Evolutionary conservation across 495 filamentous ascomycete species (phyloP), one percentile per base, ranked within the genome.

Genomic region (Chaetomium cochliodes): DNA sequence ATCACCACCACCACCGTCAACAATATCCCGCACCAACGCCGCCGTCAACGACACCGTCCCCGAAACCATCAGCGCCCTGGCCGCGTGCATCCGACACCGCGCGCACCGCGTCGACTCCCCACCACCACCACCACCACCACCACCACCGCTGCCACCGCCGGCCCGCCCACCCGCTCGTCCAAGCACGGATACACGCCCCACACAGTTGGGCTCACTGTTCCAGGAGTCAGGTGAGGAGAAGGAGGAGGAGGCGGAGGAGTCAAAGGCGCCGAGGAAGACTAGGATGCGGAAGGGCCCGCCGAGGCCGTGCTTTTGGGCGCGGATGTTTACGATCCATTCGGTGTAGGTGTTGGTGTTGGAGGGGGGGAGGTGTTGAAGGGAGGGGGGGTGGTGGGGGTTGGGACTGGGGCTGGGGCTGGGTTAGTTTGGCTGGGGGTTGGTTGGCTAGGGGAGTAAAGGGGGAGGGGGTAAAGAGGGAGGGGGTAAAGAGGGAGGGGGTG

Each of bases 301-400:
- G 2, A 80, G 73, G 9, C 70, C 68, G 66, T 80, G 78, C 61
- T 81, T 81, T 47, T 72, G 62, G 13, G 73, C 73, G 58, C 75
- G 72, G 41, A 81, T 59, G 67, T 80, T 79, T 65, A 74, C 66
- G 28, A 81, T 68, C 69, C 76, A 81, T 60, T 81, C 78, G 39
- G 73, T 77, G 66, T 78, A 81, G 44, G 69, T 72, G 67, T 68
- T 70, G 44, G 69, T 72, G 67, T 68, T 70, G 62, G 71, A 54
- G 2, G 73, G 73, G 15, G 72, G 68, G n/a, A 74, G 72, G 57
- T 75, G 67, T 5, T 51, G 23, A 11, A 75, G 68, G 28, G 52
- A 46, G 2, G 58, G 23, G 13, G 73, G 57, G 72, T 72, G 1
- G 66, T 8, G 13, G 58, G 18, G 12, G 15, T 22, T 20, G 52